Base-by-base conservation (phyloP, 2,329 filamentous ascomycete species). In the Rutstroemia sp. region DNA sequence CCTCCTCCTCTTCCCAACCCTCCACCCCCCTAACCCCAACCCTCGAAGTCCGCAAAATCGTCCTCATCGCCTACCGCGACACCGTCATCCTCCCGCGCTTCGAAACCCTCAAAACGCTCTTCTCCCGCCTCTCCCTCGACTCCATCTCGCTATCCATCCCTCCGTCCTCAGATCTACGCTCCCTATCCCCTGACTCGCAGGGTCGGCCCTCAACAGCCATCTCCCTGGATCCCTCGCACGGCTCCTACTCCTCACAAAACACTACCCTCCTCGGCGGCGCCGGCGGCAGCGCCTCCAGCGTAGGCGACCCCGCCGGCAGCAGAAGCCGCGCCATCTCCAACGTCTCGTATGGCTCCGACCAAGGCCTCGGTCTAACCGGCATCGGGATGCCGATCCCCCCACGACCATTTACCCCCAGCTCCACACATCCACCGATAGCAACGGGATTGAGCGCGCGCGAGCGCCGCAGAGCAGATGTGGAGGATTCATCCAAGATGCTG, bases 31-130 rank as follows among this genome's bases (percentile, higher is more conserved):
- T 62, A 9, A 54, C 58, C 6, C 58, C 84, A 57, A 79, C 87
- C 42, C 79, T 96, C 2, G 92, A 97, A 64, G 87, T 97, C 0
- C 84, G 92, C n/a, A 82, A 90, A 23, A 84, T 97, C 44, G 90
- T 95, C 0, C 80, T 99, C 19, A 85, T 90, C 21, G 84, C 88
- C 4, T 99, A 94, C 73, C 85, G 94, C 52, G 94, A 99, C 70
- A 85, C 82, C 19, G 83, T 99, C 57, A 89, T 99, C 50, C 75
- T 99, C 1, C 89, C 90, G 1, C 85, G 92, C 51, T 94, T 95
- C 71, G 92, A 96, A 56, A 85, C 83, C 6, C 81, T 99, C 23
- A 95, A 94, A 75, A 82, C 84, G 6, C 92, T 94, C 56, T 96
- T 96, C 73, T 95, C 89, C 2, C 84, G 92, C 2, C 78, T 97